Conservation (phyloP, 768 basidiomycete genomes). For the Psilocybe sp. region DNA sequence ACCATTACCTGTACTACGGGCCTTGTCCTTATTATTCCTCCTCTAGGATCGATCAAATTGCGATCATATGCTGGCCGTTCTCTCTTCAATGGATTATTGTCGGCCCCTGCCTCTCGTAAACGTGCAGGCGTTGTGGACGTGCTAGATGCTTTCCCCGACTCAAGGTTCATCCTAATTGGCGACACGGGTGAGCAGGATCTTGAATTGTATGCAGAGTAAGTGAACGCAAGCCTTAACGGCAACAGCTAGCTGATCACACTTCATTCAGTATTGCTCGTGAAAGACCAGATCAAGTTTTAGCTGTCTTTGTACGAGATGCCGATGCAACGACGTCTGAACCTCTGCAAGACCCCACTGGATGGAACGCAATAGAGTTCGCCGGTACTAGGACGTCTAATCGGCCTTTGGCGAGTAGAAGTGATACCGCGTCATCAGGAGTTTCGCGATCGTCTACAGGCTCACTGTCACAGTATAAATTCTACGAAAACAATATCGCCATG, state of each 20-base stretch:
- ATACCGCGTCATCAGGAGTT: conserved; percentile 7
- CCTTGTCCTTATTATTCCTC: neutral
- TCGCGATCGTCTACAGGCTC: conserved; percentile 8
- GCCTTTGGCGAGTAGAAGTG: conserved; percentile 16
- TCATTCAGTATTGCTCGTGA: conserved; percentile 57
- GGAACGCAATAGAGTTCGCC: conserved; percentile 29
- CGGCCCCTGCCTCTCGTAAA: conserved; percentile 82
- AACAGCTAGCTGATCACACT: neutral
- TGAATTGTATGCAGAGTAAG: conserved; percentile 79
- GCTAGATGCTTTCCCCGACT: conserved; percentile 68
- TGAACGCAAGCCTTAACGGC: conserved; percentile 1
- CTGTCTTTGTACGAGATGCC: conserved; percentile 83
- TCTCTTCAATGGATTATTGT: conserved; percentile 79
- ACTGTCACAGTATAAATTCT: conserved; percentile 5
- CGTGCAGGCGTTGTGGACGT: conserved; percentile 77
- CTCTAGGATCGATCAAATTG: conserved; percentile 69
- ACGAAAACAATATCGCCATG: neutral
- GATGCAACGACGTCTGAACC: conserved; percentile 30
- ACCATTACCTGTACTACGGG: neutral
- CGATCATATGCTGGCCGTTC: conserved; percentile 85
- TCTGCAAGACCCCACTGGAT: conserved; percentile 67
- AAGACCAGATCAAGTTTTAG: conserved; percentile 66
- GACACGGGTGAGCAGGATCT: conserved; percentile 96
- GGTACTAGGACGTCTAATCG: conserved; percentile 15
- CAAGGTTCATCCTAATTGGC: conserved; percentile 82